These are phyloP conservation scores for Acer negundo DNA, from an alignment of 345 rosid genomes.

Conservation along the genomic window DNA sequence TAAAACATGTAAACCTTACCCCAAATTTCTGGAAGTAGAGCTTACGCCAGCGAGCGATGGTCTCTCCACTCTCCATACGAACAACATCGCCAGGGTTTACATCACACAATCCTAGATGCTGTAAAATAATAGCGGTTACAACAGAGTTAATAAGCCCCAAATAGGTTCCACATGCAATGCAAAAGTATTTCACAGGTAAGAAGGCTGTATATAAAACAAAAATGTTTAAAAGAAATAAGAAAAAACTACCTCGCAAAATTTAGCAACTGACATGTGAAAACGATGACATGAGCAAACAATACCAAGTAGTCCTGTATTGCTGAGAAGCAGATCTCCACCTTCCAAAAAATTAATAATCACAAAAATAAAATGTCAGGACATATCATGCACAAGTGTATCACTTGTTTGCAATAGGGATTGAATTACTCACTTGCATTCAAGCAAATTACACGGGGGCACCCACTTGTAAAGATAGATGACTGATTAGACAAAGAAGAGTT, in stretches of 20 bases:
- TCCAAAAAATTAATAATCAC: slow-evolving; percentile 21
- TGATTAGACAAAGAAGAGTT: slow-evolving; percentile 24
- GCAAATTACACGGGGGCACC: slow-evolving; percentile 46
- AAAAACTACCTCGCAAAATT: slow-evolving; percentile 54
- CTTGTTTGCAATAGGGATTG: background rate
- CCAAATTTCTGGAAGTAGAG: slow-evolving; percentile 47
- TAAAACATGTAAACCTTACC: slow-evolving; percentile 37
- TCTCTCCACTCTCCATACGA: slow-evolving; percentile 52
- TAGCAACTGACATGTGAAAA: slow-evolving; percentile 50
- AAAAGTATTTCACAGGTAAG: background rate
- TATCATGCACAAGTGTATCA: background rate
- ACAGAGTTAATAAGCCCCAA: background rate
- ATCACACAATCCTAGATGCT: slow-evolving; percentile 50
- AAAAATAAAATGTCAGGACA: slow-evolving; percentile 7
- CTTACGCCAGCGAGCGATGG: slow-evolving; percentile 51
- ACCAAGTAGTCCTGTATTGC: slow-evolving; percentile 48
- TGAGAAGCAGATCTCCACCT: slow-evolving; percentile 58
- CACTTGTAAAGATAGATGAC: slow-evolving; percentile 24
- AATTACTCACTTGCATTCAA: slow-evolving; percentile 43
- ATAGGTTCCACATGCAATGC: background rate
- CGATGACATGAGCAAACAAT: slow-evolving; percentile 54
- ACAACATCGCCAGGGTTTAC: slow-evolving; percentile 53
- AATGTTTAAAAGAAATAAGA: background rate
- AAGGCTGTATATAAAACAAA: background rate
- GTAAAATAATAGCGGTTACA: slow-evolving; percentile 22